Conservation (phyloP, 352 stramenopile genomes). For the Pythium biforme region DNA sequence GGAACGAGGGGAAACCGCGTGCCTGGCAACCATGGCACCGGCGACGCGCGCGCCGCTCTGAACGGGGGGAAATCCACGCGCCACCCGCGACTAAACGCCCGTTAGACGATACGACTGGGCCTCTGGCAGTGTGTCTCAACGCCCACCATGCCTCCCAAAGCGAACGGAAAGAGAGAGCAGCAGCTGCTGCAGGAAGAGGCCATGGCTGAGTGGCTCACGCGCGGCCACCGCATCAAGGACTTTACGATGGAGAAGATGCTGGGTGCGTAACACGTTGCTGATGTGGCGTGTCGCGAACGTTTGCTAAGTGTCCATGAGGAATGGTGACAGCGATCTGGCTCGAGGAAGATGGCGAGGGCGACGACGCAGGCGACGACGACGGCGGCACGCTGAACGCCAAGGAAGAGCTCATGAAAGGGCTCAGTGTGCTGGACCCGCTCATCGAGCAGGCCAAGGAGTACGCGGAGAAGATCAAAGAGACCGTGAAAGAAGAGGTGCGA, state of each 20-base stretch:
- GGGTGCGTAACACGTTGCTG: slow-evolving; percentile 29
- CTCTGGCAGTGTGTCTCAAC: too few relatives aligned
- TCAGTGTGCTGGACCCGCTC: slow-evolving; percentile 43
- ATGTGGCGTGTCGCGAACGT: too few relatives aligned
- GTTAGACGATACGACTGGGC: too few relatives aligned
- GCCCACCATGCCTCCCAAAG: slow-evolving; percentile 22
- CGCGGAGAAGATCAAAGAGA: slow-evolving; percentile 37
- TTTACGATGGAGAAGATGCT: slow-evolving; percentile 82
- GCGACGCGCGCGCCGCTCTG: neutral
- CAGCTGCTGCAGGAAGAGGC: slow-evolving; percentile 70
- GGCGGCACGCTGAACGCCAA: slow-evolving; percentile 47
- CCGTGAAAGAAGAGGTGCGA: slow-evolving; percentile 32
- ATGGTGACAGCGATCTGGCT: slow-evolving; percentile 53
- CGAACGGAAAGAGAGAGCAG: slow-evolving; percentile 27
- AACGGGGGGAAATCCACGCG: neutral
- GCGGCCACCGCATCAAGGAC: slow-evolving; percentile 53
- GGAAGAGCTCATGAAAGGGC: slow-evolving; percentile 58
- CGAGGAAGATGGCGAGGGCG: slow-evolving; percentile 57
- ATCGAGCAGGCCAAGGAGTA: slow-evolving; percentile 48
- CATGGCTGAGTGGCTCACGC: slow-evolving; percentile 68
- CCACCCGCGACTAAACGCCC: too few relatives aligned
- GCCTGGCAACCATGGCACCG: slow-evolving; percentile 3
- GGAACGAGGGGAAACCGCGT: neutral
- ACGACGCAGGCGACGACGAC: slow-evolving; percentile 39
- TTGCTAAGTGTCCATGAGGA: too few relatives aligned